These are phyloP conservation scores for Fusarium succisae DNA, from an alignment of 2,329 filamentous ascomycete genomes.

Conservation along the genomic window DNA sequence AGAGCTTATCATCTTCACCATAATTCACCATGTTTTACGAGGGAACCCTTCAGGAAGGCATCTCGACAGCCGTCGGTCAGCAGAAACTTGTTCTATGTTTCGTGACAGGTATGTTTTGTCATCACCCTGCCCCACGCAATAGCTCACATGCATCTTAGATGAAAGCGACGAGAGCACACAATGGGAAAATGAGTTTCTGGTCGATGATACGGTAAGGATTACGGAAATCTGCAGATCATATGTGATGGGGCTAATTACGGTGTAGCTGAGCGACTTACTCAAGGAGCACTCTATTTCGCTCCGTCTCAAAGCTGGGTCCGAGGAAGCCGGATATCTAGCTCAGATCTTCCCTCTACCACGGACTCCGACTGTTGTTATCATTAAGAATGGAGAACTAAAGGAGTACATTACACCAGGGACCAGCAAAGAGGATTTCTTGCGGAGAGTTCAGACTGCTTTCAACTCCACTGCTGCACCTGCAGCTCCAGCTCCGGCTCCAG, in stretches of 20 bases:
- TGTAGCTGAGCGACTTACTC: conserved; percentile 66
- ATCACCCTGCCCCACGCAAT: not conserved
- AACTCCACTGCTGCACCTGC: conserved; percentile 36
- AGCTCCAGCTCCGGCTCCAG: not conserved
- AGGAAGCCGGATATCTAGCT: conserved; percentile 82
- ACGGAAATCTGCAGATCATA: not conserved
- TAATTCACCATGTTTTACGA: conserved; percentile 75
- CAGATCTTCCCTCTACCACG: conserved; percentile 84
- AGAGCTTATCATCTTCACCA: not conserved
- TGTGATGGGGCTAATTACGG: conserved; percentile 15
- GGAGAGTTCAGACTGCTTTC: conserved; percentile 50
- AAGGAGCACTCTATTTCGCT: conserved; percentile 73
- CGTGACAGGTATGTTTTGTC: conserved; percentile 70
- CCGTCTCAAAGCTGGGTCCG: conserved; percentile 74
- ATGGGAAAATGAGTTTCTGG: conserved; percentile 78
- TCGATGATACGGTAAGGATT: conserved; percentile 61
- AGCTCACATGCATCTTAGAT: conserved; percentile 30
- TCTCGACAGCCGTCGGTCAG: conserved; percentile 77
- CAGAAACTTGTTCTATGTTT: conserved; percentile 86
- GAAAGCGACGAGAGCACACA: conserved; percentile 71
- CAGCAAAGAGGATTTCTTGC: conserved; percentile 72
- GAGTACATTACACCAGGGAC: conserved; percentile 77
- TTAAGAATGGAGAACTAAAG: conserved; percentile 80
- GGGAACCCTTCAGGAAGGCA: conserved; percentile 83
- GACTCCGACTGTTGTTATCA: conserved; percentile 81